Evolutionary conservation across 2,329 filamentous ascomycete genomes (phyloP).

Genomic region (Microsporum audouinii): DNA sequence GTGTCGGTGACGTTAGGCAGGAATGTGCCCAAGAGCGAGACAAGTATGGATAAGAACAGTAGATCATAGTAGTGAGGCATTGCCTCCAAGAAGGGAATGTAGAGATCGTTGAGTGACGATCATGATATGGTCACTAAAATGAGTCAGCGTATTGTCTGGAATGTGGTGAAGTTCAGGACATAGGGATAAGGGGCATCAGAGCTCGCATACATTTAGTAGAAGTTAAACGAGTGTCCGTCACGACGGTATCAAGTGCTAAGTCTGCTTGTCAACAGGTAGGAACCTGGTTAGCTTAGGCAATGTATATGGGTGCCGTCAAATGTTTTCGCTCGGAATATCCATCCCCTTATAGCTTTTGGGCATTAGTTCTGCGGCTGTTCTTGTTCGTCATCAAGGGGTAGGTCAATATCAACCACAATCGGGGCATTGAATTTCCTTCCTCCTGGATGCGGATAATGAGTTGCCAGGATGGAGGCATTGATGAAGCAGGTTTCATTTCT

Average conservation of each 20-base stretch:
- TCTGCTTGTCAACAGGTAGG: background rate
- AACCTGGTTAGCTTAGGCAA: background rate
- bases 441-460: slow-evolving; percentile 49
- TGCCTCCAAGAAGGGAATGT: background rate
- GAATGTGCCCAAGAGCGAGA: background rate
- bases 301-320: background rate
- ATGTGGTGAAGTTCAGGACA: background rate
- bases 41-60: background rate
- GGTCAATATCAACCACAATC: slow-evolving; percentile 69
- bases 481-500: slow-evolving; percentile 63
- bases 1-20: background rate
- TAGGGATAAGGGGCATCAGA: background rate
- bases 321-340: background rate
- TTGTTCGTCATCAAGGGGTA: slow-evolving; percentile 36
- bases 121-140: background rate
- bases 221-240: slow-evolving; percentile 1
- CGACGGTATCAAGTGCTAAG: background rate
- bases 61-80: background rate
- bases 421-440: slow-evolving; percentile 63
- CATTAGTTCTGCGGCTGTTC: background rate
- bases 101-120: background rate
- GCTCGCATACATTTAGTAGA: background rate
- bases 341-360: background rate
- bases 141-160: background rate
- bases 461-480: slow-evolving; percentile 66